Percentiles rank a stretch among this genome's conserved stretches.
These are phyloP conservation scores for Hirsutella thompsonii DNA, from an alignment of 2,329 filamentous ascomycete species.

Conservation along the genomic window DNA sequence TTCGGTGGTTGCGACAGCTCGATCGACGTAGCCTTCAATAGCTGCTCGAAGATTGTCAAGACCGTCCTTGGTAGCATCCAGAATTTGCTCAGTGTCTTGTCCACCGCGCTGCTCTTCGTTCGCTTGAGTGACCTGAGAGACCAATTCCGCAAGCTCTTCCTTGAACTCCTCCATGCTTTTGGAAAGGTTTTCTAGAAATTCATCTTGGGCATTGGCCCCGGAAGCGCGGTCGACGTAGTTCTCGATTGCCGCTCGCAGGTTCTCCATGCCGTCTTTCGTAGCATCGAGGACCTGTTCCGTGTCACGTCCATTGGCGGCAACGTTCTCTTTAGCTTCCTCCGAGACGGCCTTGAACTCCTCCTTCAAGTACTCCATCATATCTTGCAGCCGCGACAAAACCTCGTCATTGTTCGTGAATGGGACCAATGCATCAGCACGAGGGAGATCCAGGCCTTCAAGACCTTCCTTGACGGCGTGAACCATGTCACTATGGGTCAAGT, in stretches of 20 bases:
- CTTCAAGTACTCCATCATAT: slow-evolving; percentile 50
- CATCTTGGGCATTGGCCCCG: slow-evolving; percentile 59
- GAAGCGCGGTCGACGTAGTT: slow-evolving; percentile 62
- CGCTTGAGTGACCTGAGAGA: neutral
- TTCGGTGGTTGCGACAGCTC: slow-evolving; percentile 34
- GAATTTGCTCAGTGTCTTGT: slow-evolving; percentile 73
- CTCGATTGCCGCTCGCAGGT: slow-evolving; percentile 68
- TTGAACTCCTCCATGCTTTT: slow-evolving; percentile 54
- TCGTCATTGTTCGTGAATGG: slow-evolving; percentile 32
- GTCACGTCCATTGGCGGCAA: slow-evolving; percentile 64
- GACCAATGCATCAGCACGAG: slow-evolving; percentile 25
- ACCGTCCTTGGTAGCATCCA: slow-evolving; percentile 50
- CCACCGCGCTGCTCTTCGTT: slow-evolving; percentile 22
- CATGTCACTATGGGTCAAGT: slow-evolving; percentile 47
- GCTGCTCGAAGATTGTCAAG: slow-evolving; percentile 47
- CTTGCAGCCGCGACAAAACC: slow-evolving; percentile 43
- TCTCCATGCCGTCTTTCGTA: slow-evolving; percentile 76
- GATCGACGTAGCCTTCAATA: slow-evolving; percentile 70
- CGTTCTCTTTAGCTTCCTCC: slow-evolving; percentile 61
- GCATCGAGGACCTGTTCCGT: slow-evolving; percentile 83
- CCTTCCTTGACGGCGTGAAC: slow-evolving; percentile 50
- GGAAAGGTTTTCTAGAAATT: slow-evolving; percentile 59
- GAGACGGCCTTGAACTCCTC: slow-evolving; percentile 47
- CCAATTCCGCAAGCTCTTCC: slow-evolving; percentile 39
- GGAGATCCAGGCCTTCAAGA: slow-evolving; percentile 36